Percentiles rank a stretch among this genome's conserved stretches.
Conservation (phyloP, 2,329 filamentous ascomycete species). For the Neurospora sp. region DNA sequence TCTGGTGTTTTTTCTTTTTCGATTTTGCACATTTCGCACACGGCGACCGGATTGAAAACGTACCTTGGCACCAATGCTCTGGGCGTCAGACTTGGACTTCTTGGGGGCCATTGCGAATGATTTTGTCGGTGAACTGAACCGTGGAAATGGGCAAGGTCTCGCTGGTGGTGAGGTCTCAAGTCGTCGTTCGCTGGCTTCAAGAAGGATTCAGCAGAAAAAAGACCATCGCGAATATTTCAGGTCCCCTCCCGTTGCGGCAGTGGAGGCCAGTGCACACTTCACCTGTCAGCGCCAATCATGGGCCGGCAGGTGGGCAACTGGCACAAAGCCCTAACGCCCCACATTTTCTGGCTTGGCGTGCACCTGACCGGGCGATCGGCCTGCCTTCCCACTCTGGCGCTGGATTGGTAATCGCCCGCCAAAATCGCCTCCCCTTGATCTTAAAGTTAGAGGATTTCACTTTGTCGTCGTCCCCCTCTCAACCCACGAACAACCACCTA, state of each 20-base stretch:
- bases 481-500: conserved; percentile 31
- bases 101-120: conserved; percentile 51
- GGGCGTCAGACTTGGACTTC: conserved; percentile 79
- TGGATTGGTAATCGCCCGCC: conserved; percentile 18
- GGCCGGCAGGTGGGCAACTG: background rate
- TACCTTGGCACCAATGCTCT: conserved; percentile 50
- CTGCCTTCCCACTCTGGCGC: background rate
- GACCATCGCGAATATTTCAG: conserved; percentile 4
- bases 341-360: conserved; percentile 15
- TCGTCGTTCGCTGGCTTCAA: background rate
- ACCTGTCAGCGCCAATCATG: background rate
- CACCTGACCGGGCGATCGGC: conserved; percentile 8
- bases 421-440: conserved; percentile 14
- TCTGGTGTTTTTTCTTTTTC: background rate
- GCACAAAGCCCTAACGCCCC: conserved; percentile 27
- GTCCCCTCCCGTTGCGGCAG: background rate
- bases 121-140: conserved; percentile 9
- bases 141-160: conserved; percentile 9
- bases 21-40: background rate
- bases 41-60: conserved; percentile 1
- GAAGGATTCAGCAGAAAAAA: background rate
- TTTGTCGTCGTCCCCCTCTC: conserved; percentile 18
- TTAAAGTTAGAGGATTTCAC: conserved; percentile 12
- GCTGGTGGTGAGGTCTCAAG: conserved; percentile 10
- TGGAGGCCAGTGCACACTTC: background rate